Percentiles rank a stretch among this genome's conserved stretches.
phyloP scores from a whole-genome alignment of 2,329 filamentous ascomycete species.

The Monascus ruber region DNA sequence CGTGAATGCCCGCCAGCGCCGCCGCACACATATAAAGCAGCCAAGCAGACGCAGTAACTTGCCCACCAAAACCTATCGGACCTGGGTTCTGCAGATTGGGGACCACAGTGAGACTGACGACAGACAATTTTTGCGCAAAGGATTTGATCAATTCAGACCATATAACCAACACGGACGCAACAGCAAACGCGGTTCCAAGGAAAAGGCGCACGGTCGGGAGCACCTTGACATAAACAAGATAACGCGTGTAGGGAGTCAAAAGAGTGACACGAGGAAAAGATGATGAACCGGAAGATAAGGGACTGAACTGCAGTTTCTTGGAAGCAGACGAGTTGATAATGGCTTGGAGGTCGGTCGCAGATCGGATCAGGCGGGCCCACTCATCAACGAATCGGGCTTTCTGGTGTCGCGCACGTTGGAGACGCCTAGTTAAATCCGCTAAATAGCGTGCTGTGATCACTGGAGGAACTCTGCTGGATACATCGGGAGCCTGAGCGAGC shows the following conservation, averaged over 20 bases:
- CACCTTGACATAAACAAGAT: conserved; percentile 62
- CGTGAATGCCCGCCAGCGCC: conserved; percentile 74
- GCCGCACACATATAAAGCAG: conserved; percentile 93
- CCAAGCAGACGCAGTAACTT: conserved; percentile 76
- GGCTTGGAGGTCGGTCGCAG: conserved; percentile 63
- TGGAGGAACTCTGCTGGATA: conserved; percentile 48
- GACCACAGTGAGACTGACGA: conserved; percentile 50
- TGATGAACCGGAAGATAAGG: conserved; percentile 44
- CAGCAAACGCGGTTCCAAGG: conserved; percentile 55
- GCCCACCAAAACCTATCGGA: conserved; percentile 74
- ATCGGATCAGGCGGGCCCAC: conserved; percentile 68
- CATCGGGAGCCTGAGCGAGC: conserved; percentile 22
- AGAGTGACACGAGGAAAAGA: conserved; percentile 46
- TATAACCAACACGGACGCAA: conserved; percentile 71
- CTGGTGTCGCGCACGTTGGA: conserved; percentile 72
- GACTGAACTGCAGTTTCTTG: conserved; percentile 65
- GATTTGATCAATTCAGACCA: conserved; percentile 90
- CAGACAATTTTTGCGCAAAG: conserved; percentile 64
- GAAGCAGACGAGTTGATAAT: conserved; percentile 76
- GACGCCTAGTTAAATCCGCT: conserved; percentile 72
- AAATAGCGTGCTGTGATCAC: conserved; percentile 90
- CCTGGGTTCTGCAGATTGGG: conserved; percentile 60
- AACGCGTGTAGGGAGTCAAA: conserved; percentile 71
- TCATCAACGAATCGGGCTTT: conserved; percentile 72
- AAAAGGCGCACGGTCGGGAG: conserved; percentile 57